Conservation (phyloP, 2,329 filamentous ascomycete species). For the Thelonectria blattea region DNA sequence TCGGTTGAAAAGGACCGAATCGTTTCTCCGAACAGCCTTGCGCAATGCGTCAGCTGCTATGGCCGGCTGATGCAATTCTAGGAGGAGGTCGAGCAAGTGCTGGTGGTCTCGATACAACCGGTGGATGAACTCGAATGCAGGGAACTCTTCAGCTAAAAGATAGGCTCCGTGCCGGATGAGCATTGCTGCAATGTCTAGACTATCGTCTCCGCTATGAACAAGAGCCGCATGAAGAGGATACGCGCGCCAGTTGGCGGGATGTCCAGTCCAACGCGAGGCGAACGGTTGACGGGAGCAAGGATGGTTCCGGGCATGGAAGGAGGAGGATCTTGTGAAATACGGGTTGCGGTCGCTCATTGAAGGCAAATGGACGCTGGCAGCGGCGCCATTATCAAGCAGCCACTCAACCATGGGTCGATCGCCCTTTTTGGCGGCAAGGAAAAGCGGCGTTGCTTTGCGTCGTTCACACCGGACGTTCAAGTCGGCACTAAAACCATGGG, state of each 20-base stretch:
- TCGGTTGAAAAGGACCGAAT: conserved; percentile 4
- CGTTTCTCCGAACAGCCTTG: neutral
- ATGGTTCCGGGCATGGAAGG: no score
- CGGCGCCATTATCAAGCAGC: conserved; percentile 14
- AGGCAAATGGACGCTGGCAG: conserved; percentile 11
- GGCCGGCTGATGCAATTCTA: conserved; percentile 2
- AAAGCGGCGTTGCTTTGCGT: conserved; percentile 10
- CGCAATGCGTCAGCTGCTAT: conserved; percentile 5
- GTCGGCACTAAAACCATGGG: conserved; percentile 8
- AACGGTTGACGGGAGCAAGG: no score
- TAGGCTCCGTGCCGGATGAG: conserved; percentile 22
- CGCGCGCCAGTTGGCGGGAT: neutral
- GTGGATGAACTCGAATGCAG: conserved; percentile 12
- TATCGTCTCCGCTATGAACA: neutral
- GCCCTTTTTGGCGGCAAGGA: conserved; percentile 18
- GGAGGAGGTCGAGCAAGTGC: conserved; percentile 7
- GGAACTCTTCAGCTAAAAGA: neutral
- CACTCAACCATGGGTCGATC: conserved; percentile 23
- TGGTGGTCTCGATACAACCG: neutral
- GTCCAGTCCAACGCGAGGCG: no score
- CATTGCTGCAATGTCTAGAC: conserved; percentile 4
- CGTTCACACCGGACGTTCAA: conserved; percentile 12
- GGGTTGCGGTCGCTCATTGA: neutral
- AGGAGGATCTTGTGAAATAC: no score
- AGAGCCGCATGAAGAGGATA: conserved; percentile 22